Evolutionary conservation across 2,329 filamentous ascomycete genomes (phyloP).

Genomic region (Arachnopeziza araneosa): DNA sequence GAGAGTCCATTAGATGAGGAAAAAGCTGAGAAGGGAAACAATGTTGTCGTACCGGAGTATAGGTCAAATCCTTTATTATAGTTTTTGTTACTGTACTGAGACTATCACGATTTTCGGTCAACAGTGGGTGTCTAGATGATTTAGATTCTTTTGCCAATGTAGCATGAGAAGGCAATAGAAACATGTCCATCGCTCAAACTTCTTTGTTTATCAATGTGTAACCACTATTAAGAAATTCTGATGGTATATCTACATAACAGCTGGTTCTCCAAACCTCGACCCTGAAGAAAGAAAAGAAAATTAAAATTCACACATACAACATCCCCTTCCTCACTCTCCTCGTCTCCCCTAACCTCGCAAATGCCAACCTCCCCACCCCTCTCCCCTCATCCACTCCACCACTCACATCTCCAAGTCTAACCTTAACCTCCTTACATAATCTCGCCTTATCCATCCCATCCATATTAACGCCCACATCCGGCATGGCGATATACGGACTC

Average conservation of each 20-base stretch:
- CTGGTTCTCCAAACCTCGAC: neutral
- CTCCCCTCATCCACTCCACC: constrained; percentile 6
- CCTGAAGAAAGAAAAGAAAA: neutral
- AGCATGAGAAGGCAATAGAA: neutral
- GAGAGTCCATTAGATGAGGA: neutral
- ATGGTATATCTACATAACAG: no score
- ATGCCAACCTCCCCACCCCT: constrained; percentile 15
- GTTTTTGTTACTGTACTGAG: neutral
- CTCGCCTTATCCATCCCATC: constrained; percentile 24
- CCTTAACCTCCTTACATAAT: constrained; percentile 21
- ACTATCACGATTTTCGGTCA: neutral
- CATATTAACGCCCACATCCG: constrained; percentile 23
- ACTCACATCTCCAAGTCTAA: constrained; percentile 18
- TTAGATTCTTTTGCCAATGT: neutral
- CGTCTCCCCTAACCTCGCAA: constrained; percentile 22
- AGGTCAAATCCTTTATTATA: neutral
- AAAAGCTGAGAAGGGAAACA: neutral
- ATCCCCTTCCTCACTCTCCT: constrained; percentile 12
- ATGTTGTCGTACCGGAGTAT: neutral
- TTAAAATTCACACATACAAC: constrained; percentile 14
- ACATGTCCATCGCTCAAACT: neutral
- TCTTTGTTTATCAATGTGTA: neutral
- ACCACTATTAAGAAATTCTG: neutral
- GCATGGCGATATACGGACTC: constrained; percentile 21
- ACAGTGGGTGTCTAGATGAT: neutral